A percentile compares a stretch with the other conserved stretches of the same genome.
Evolutionary conservation across 164 flowering plant genomes (phyloP).

Genomic region (Litsea cubeba): DNA sequence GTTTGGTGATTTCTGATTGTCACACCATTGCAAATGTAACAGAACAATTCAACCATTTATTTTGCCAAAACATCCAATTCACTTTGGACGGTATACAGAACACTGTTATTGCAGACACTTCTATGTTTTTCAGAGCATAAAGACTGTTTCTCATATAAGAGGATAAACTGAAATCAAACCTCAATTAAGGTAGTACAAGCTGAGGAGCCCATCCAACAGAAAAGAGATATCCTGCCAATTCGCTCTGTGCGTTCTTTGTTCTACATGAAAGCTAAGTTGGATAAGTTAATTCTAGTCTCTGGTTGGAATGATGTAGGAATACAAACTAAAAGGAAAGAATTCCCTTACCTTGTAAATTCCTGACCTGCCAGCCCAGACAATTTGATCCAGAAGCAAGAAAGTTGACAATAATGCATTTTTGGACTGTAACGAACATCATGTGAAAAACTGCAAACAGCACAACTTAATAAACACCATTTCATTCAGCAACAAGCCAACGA

Average conservation of each 20-base stretch:
- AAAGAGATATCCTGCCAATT: conserved; percentile 84
- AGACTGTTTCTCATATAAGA: neutral
- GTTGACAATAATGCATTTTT: conserved; percentile 91
- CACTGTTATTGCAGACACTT: neutral
- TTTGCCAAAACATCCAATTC: neutral
- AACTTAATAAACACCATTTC: neutral
- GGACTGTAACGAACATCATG: conserved; percentile 46
- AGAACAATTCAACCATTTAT: neutral
- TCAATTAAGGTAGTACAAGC: conserved; percentile 73
- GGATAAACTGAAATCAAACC: conserved; percentile 33
- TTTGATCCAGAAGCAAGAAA: conserved; percentile 95
- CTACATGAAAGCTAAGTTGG: conserved; percentile 23
- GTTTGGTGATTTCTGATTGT: too few relatives aligned
- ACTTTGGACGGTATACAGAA: neutral
- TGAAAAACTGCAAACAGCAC: neutral
- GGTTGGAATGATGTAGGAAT: neutral
- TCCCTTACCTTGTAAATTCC: conserved; percentile 70
- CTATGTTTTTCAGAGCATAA: neutral
- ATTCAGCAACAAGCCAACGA: neutral
- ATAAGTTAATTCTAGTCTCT: neutral
- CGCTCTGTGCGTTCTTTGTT: conserved; percentile 88
- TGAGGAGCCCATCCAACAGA: conserved; percentile 94
- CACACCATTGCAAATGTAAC: too few relatives aligned
- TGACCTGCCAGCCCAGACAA: conserved; percentile 92
- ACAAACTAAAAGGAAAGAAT: neutral